Evolutionary conservation across 768 basidiomycete species (phyloP), one percentile per base, ranked within the genome.

Genomic region (Pilatotrama ljubarskyi): DNA sequence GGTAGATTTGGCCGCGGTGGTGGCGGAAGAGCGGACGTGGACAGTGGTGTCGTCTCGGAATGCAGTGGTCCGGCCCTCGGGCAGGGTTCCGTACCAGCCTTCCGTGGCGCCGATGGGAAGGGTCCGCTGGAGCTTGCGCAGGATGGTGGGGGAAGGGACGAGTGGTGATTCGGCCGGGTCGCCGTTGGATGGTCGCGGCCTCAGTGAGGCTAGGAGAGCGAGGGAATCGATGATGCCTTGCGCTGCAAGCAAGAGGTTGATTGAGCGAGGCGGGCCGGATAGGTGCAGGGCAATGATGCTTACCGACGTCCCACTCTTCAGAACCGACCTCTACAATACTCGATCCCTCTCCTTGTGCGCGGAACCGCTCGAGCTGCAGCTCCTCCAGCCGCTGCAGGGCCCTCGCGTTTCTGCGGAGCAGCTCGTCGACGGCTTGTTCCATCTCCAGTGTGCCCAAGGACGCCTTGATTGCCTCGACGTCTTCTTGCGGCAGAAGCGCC

Each of bases 221-320:
- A 94, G 77, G 11, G 91, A 91, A 55, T 88, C 80, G 55, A 87
- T 67, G 57, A 93, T 91, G 55, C 83, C 79, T 70, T 88, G 84
- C 20, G 91, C 92, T 93, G 69, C 38, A 14, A 10, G 24, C 17
- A 29, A 6, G 18, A n/a, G 38, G 26, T 35, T 32, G 29, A 32
- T 13, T 36, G 48, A 46, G 20, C 17, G 41, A 17, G 10, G 35
- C 13, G 25, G 14, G n/a, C n/a, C n/a, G n/a, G n/a, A n/a, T 22
- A 46, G 57, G 37, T 35, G 26, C 54, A 53, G 5, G 62, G 35
- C n/a, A 59, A 54, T 66, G 44, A 32, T 25, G 72, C 86, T 64
- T 68, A 92, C 91, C 92, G 61, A 82, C 83, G 64, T 90, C 86
- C 88, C 88, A 91, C 70, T 94, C 91, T 71, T 92, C 91, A 11